These are phyloP conservation scores for Iris macrosiphon DNA, from an alignment of 106 monocot genomes.

Conservation along the genomic window DNA sequence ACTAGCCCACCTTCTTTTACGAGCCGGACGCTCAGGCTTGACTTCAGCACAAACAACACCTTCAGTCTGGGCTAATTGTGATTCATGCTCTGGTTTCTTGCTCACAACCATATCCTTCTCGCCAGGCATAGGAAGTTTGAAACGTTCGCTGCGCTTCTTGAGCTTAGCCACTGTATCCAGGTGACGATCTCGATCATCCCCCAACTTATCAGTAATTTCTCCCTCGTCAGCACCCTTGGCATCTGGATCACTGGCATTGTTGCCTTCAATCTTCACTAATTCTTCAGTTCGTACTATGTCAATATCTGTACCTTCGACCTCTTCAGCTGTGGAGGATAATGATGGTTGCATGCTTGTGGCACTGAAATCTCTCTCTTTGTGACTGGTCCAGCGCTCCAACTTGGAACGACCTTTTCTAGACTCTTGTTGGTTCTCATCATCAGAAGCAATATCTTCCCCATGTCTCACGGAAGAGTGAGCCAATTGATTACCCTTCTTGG, in stretches of 20 bases:
- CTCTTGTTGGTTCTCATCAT: slow-evolving; percentile 45
- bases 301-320: slow-evolving; percentile 10
- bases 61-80: slow-evolving; percentile 15
- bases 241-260: slow-evolving; percentile 23
- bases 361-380: slow-evolving; percentile 71
- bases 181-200: slow-evolving; percentile 50
- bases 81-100: slow-evolving; percentile 52
- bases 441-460: slow-evolving; percentile 27
- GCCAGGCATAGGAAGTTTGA: slow-evolving; percentile 85
- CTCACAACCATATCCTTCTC: slow-evolving; percentile 47
- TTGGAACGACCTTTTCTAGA: slow-evolving; percentile 81
- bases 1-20: slow-evolving; percentile 87
- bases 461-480: slow-evolving; percentile 18
- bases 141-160: slow-evolving; percentile 86
- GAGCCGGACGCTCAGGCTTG: slow-evolving; percentile 77
- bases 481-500: slow-evolving; percentile 12
- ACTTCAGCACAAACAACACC: slow-evolving; percentile 37
- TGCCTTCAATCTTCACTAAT: slow-evolving; percentile 18
- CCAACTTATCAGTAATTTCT: slow-evolving; percentile 23
- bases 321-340: slow-evolving; percentile 13
- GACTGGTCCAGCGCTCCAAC: slow-evolving; percentile 90
- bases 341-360: slow-evolving; percentile 7
- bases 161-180: slow-evolving; percentile 84
- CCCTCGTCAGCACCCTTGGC: slow-evolving; percentile 26
- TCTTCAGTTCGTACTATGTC: slow-evolving; percentile 14